Base-by-base conservation (phyloP, 2,329 filamentous ascomycete species). In the Aspergillus novoparasiticus region DNA sequence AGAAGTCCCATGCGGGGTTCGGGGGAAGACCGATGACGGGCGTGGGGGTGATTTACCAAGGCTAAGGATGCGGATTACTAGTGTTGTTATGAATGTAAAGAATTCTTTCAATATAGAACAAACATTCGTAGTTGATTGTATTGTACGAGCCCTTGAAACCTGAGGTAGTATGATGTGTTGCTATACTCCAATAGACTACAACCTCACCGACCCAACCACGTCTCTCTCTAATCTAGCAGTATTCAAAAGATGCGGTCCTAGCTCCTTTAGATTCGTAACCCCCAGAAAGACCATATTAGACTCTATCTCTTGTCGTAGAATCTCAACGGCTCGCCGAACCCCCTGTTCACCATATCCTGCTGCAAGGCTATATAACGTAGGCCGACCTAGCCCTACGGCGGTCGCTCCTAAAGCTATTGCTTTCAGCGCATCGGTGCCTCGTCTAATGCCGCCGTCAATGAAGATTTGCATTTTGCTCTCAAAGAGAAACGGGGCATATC, bases 341-440 rank as follows among this genome's bases (percentile, higher is more conserved):
- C 66, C 89, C 82, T 78, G 79, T 63, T 81, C 80, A 1, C 88
- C 89, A 68, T 90, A 90, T n/a, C 74, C 72, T 0, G 68, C 69
- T 19, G 83, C 85, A 63, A 89, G 70, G 1, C 84, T 84, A 69
- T 84, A 90, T 48, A 90, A 67, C 59, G 88, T 85, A 0, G 86
- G 86, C 21, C 89, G 78, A 0, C 89, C 89, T 11, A 91, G 77
- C 0, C 88, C 88, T 0, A 88, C 88, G 0, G 85, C 87, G 59
- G 79, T 87, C 0, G 87, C 89, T 0, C 89, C 89, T 0, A 91
- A 76, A 58, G 87, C 89, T 12, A 91, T 70, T 0, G 87, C 87
- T 73, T 91, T 91, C 68, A 91, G 82, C 3, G 91, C 85, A 69
- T 91, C 89, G 0, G 87, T 86, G 0, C 89, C 89, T 21, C 88